Base-by-base conservation (phyloP, 1,284 basidiomycete species). In the Tylopilus orsonianus region DNA sequence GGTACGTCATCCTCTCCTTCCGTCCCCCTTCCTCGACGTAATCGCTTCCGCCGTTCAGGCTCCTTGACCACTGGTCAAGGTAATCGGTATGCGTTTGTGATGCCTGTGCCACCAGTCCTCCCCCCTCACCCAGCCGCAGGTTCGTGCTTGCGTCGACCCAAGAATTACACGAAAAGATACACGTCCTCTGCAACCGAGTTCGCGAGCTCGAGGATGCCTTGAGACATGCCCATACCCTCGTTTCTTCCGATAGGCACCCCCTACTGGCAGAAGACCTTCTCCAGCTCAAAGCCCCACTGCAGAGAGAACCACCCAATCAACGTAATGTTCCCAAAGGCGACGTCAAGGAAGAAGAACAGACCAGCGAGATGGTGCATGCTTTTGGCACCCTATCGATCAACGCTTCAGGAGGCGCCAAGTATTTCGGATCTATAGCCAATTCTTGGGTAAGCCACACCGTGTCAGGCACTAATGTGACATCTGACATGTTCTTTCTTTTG, bases 121-220 rank as follows among this genome's bases (percentile, higher is more conserved):
- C 19, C 26, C 43, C 45, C 49, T 53, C 35, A 60, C 13, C 3
- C 30, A 48, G 7, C 41, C 45, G 6, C 55, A 86, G 86, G n/a
- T 89, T 89, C 58, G 86, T 89, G 2, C 77, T 90, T 34, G 87
- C 88, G 0, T 87, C 86, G 0, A 90, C 87, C 0, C 83, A 87
- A 64, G 87, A 90, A 57, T 72, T 90, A 0, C 88, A 90, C 61
- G 86, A 89, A 66, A 88, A 90, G 66, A 90, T 91, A 48, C 73
- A 79, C 18, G 81, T 87, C 60, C 78, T 91, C 8, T 80, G 83
- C 35, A 80, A 70, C 51, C 85, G 89, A 39, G 82, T 90, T 18
- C 78, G 86, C 46, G 81, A 88, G 46, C 76, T 91, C n/a, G 88
- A 91, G 62, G 86, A 90, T 56, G 81, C 72, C 8, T 70, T 91